Evolutionary conservation across 148 eudicot genomes (phyloP), one percentile per base, ranked within the genome.

Genomic region (Rhododendron mucronatum): DNA sequence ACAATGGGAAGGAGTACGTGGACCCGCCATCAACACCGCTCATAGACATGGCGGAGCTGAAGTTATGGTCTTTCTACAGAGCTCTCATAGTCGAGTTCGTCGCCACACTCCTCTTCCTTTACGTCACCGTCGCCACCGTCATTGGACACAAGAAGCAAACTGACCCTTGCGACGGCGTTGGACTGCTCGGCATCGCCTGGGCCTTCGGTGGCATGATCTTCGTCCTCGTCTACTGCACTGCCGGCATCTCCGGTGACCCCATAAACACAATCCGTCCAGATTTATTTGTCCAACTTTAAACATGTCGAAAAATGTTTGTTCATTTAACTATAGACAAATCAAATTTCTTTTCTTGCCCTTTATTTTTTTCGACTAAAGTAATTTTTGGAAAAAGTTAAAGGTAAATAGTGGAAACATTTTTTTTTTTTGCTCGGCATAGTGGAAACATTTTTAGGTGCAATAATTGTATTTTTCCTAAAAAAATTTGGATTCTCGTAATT

Each of bases 161-260:
- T 35, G 89, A 44, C 61, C 85, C 78, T 2, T 89, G 90, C 82
- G 89, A 55, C 71, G 90, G 90, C 50, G 90, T 87, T 23, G 90
- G 90, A 10, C 67, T 84, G 14, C 87, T 87, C 28, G 90, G 90
- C 18, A 87, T 89, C 79, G 89, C 90, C 3, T 89, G 89, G 89
- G 81, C 90, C 83, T 87, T 89, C 20, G 90, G 88, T 1, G 90
- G 90, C 85, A 89, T 89, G 90, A 89, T 89, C 80, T 89, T 89
- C 85, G 41, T 89, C 77, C 91, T 89, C 44, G 91, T 89, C 57
- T 89, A 89, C 91, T 89, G 91, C 81, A 89, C 89, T 39, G 91
- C 91, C 16, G 91, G 89, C 67, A 87, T 89, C 80, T 89, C 91
- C 13, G 89, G 90, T 89, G 84, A 83, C 13, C 83, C 9, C 8